These are phyloP conservation scores for Orbilia ellipsospora DNA, from an alignment of 2,329 filamentous ascomycete genomes.

Conservation along the genomic window DNA sequence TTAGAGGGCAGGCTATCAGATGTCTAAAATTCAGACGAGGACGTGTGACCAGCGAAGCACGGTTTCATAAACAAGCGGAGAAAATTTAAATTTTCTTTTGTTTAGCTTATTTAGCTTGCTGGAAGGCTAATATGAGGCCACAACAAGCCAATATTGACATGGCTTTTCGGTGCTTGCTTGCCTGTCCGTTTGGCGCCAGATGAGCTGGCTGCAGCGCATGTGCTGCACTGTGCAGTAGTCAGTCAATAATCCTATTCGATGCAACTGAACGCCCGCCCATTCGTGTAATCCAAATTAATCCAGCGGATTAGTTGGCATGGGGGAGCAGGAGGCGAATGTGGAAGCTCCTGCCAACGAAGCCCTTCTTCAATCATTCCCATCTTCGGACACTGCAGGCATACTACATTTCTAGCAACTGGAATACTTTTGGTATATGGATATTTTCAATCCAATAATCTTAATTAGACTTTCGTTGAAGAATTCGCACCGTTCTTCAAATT, in stretches of 20 bases:
- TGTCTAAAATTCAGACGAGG: background rate
- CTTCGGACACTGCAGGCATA: background rate
- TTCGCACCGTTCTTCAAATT: background rate
- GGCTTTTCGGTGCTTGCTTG: background rate
- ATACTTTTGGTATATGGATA: background rate
- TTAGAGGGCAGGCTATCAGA: constrained; percentile 24
- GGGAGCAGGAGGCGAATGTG: constrained; percentile 7
- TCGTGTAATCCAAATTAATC: no score
- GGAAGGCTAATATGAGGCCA: constrained; percentile 1
- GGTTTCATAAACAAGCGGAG: background rate
- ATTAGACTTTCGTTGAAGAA: no score
- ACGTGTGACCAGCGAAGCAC: constrained; percentile 32
- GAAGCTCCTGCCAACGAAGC: constrained; percentile 8
- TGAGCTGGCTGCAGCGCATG: constrained; percentile 17
- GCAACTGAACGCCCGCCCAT: no score
- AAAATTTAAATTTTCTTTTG: background rate
- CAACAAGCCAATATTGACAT: background rate
- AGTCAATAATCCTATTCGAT: no score
- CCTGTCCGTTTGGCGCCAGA: background rate
- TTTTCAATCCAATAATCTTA: no score
- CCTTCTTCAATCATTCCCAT: background rate
- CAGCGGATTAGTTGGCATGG: background rate
- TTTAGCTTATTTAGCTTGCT: background rate
- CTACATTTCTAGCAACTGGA: constrained; percentile 4
- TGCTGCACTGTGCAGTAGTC: no score